phyloP scores from a whole-genome alignment of 208 protist species.

The Crithidia brevicula region DNA sequence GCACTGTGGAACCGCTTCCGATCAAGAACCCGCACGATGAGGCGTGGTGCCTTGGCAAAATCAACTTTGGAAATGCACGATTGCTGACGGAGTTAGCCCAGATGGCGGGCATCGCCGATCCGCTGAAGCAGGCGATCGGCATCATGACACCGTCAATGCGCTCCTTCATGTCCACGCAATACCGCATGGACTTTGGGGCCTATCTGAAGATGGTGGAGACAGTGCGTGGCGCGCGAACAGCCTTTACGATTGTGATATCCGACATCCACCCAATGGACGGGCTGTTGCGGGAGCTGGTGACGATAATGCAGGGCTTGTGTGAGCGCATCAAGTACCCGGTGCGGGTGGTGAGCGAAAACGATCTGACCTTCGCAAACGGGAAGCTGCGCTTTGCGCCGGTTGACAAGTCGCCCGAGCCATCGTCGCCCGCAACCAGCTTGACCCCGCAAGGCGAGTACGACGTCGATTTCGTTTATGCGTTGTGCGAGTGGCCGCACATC shows the following conservation, averaged over 20 bases:
- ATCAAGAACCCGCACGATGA: conserved; percentile 61
- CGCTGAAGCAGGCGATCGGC: conserved; percentile 17
- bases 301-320: conserved; percentile 42
- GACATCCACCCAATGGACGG: conserved; percentile 32
- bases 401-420: conserved; percentile 9
- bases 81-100: conserved; percentile 45
- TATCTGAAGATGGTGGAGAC: conserved; percentile 63
- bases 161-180: conserved; percentile 39
- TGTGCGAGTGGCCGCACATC: conserved; percentile 64
- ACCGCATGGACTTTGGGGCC: conserved; percentile 49
- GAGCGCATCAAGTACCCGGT: conserved; percentile 61
- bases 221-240: conserved; percentile 54
- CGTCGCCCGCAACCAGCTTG: conserved; percentile 13
- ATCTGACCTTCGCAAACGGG: conserved; percentile 43
- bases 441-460: conserved; percentile 32
- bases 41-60: conserved; percentile 43
- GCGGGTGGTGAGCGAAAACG: conserved; percentile 52
- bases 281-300: conserved; percentile 39
- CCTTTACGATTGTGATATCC: conserved; percentile 58
- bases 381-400: conserved; percentile 36
- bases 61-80: conserved; percentile 50
- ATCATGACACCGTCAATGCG: conserved; percentile 31
- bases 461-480: conserved; percentile 63
- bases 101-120: conserved; percentile 9
- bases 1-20: conserved; percentile 13